Conservation (phyloP, 345 rosid species). For the Eucalyptus leucophloia region DNA sequence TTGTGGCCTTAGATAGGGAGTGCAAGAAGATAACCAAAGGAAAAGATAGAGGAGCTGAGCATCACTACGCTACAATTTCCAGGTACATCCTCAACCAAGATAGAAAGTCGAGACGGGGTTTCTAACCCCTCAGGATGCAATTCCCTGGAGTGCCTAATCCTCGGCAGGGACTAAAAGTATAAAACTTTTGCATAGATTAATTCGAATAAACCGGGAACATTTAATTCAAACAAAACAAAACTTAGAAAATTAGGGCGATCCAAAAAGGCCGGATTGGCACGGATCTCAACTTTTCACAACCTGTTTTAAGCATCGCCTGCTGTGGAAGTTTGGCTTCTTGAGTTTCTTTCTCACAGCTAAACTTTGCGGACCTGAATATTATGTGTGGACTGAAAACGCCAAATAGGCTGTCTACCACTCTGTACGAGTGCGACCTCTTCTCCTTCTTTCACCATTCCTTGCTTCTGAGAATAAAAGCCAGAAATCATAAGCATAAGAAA, state of each 20-base stretch:
- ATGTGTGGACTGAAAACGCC: slow-evolving; percentile 95
- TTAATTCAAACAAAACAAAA: background rate
- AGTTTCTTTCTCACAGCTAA: slow-evolving; percentile 8
- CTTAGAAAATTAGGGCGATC: background rate
- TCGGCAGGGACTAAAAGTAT: background rate
- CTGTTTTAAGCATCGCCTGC: background rate
- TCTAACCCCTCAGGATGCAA: background rate
- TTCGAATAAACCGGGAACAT: background rate
- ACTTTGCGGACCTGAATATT: slow-evolving; percentile 93
- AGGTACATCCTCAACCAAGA: background rate
- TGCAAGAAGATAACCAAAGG: background rate
- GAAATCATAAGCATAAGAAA: background rate
- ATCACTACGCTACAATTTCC: background rate
- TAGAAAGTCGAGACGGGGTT: background rate
- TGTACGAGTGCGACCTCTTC: slow-evolving; percentile 91
- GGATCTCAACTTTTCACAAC: background rate
- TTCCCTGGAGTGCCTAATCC: background rate
- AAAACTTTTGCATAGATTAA: background rate
- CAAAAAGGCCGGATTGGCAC: background rate
- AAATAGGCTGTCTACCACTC: slow-evolving; percentile 91
- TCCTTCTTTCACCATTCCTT: slow-evolving; percentile 93
- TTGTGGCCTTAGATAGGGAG: background rate
- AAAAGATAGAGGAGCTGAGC: background rate
- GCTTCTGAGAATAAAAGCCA: slow-evolving; percentile 36
- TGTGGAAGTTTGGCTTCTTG: background rate